A percentile compares a stretch with the other conserved stretches of the same genome.
These are phyloP conservation scores for Pythium apleroticum DNA, from an alignment of 352 stramenopile genomes.

Conservation along the genomic window DNA sequence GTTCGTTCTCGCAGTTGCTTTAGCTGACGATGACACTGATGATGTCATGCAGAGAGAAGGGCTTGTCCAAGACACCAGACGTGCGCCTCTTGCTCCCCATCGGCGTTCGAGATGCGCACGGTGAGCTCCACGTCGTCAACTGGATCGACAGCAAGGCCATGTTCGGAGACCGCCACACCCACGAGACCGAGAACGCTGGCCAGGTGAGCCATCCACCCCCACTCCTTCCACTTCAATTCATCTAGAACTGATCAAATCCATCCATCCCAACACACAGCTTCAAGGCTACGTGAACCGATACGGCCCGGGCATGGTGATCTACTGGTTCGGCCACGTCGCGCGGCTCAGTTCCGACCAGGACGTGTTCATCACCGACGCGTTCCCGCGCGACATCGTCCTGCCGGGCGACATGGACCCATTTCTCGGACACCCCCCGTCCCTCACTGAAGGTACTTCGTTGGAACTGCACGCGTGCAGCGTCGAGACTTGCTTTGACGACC, in stretches of 20 bases:
- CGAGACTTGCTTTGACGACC: slow-evolving; percentile 21
- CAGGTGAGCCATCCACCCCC: slow-evolving; percentile 30
- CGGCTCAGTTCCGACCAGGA: slow-evolving; percentile 55
- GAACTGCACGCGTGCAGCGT: slow-evolving; percentile 8
- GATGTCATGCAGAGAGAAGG: slow-evolving; percentile 42
- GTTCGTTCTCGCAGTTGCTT: too few relatives aligned
- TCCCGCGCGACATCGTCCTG: slow-evolving; percentile 53
- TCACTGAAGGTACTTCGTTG: background rate
- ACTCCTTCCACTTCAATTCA: background rate
- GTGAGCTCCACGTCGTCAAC: slow-evolving; percentile 64
- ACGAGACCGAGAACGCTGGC: slow-evolving; percentile 73
- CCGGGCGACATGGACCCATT: slow-evolving; percentile 53
- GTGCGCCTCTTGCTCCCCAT: slow-evolving; percentile 79
- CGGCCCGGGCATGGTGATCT: slow-evolving; percentile 86
- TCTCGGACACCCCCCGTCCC: slow-evolving; percentile 13
- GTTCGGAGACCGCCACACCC: slow-evolving; percentile 80
- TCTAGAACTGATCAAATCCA: too few relatives aligned
- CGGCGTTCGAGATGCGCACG: slow-evolving; percentile 58
- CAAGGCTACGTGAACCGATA: slow-evolving; percentile 85
- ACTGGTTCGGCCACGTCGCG: slow-evolving; percentile 80
- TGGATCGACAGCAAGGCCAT: slow-evolving; percentile 93
- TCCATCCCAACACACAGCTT: too few relatives aligned
- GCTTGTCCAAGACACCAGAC: slow-evolving; percentile 86
- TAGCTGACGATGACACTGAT: too few relatives aligned
- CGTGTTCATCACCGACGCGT: slow-evolving; percentile 61